phyloP scores from a whole-genome alignment of 176 grass and related monocot species.

The Bromus sterilis region DNA sequence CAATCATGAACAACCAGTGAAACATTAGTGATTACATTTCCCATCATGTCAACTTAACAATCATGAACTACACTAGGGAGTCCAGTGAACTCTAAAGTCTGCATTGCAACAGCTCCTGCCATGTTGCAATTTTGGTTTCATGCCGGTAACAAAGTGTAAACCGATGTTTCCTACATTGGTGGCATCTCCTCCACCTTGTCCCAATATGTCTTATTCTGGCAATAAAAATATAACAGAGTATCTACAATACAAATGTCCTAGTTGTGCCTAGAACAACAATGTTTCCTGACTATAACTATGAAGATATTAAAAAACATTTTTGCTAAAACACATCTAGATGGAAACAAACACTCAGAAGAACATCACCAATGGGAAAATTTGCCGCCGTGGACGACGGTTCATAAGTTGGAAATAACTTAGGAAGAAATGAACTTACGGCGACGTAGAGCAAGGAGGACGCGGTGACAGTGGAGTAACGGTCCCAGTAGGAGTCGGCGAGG shows the following conservation, averaged over 20 bases:
- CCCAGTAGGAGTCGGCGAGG: conserved; percentile 79
- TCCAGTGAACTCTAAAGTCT: too few species aligned
- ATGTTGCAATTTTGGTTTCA: not conserved
- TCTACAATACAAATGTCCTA: not conserved
- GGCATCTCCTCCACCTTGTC: not conserved
- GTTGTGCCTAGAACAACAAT: not conserved
- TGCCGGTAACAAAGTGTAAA: not conserved
- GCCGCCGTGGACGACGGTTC: too few species aligned
- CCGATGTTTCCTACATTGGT: not conserved
- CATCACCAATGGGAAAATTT: not conserved
- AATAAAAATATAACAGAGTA: not conserved
- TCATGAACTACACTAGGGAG: not conserved
- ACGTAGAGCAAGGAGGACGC: conserved; percentile 77
- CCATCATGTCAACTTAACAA: not conserved
- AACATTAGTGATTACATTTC: too few species aligned
- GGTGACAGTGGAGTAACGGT: conserved; percentile 60
- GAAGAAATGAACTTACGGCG: conserved; percentile 34
- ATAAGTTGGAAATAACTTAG: not conserved
- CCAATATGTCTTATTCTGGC: too few species aligned
- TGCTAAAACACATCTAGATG: not conserved
- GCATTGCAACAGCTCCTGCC: not conserved
- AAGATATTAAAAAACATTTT: not conserved
- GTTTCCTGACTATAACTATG: not conserved
- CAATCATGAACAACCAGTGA: too few species aligned
- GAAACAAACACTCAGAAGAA: not conserved